phyloP scores from a whole-genome alignment of 106 monocot genomes.

The Dioscorea alata region DNA sequence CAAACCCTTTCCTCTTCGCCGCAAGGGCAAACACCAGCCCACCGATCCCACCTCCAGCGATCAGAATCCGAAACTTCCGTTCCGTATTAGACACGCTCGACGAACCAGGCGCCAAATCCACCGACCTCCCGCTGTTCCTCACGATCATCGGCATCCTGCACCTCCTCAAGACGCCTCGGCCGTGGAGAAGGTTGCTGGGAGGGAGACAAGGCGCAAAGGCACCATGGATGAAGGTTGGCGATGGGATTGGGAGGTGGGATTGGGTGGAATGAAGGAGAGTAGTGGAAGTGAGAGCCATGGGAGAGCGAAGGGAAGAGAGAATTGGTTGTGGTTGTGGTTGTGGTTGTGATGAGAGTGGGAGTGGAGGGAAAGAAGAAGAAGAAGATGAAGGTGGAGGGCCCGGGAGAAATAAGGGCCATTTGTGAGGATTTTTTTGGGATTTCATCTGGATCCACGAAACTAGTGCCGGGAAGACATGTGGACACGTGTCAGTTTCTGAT shows the following conservation, averaged over 20 bases:
- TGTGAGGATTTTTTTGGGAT: no score
- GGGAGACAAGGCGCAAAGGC: background rate
- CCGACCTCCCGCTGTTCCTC: background rate
- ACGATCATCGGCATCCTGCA: background rate
- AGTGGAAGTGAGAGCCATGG: background rate
- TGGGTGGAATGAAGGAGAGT: background rate
- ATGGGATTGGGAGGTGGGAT: background rate
- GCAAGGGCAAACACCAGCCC: constrained; percentile 71
- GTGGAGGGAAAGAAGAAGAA: background rate
- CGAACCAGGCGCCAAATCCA: background rate
- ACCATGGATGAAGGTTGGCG: background rate
- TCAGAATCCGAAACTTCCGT: constrained; percentile 39
- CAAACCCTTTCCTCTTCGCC: constrained; percentile 68
- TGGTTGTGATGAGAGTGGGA: background rate
- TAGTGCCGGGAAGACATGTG: no score
- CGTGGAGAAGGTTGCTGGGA: background rate
- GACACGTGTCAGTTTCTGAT: no score
- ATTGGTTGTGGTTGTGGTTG: no score
- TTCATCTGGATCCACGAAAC: no score
- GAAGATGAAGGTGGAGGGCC: background rate
- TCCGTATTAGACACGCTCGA: background rate
- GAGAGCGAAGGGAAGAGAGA: background rate
- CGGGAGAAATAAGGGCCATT: no score
- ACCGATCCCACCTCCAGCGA: constrained; percentile 78
- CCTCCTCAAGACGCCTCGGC: background rate